Evolutionary conservation across 352 stramenopile species (phyloP).

Genomic region (Phytophthora cryptogea): DNA sequence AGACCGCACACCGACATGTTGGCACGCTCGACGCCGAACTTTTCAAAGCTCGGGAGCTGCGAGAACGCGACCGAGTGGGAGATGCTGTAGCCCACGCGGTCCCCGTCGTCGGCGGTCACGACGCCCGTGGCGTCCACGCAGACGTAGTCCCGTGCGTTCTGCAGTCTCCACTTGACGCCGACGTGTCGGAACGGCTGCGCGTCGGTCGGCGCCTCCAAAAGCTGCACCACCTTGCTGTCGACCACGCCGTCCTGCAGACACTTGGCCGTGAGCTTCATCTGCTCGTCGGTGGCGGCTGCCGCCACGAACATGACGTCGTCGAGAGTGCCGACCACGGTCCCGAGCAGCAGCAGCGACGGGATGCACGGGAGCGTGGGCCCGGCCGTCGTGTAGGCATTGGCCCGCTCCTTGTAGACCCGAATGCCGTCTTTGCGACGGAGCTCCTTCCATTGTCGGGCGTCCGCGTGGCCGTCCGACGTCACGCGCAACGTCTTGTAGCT

Average conservation of each 20-base stretch:
- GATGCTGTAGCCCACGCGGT: constrained; percentile 37
- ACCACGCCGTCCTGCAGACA: constrained; percentile 47
- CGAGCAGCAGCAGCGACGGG: constrained; percentile 38
- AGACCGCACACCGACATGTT: constrained; percentile 58
- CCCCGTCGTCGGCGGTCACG: constrained; percentile 13
- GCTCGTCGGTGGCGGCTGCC: constrained; percentile 36
- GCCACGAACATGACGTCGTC: constrained; percentile 39
- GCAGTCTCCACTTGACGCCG: constrained; percentile 62
- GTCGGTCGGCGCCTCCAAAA: constrained; percentile 41
- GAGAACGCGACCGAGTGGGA: constrained; percentile 43
- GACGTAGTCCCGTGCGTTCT: constrained; percentile 56
- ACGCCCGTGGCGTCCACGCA: constrained; percentile 43
- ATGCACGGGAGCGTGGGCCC: constrained; percentile 16
- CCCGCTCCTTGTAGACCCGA: constrained; percentile 33
- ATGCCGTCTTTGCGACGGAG: constrained; percentile 36
- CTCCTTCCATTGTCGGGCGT: constrained; percentile 37
- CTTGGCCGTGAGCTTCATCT: constrained; percentile 53
- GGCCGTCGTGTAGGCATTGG: background rate
- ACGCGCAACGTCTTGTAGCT: constrained; percentile 26
- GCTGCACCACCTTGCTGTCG: constrained; percentile 60
- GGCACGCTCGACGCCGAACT: constrained; percentile 64
- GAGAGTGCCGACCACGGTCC: constrained; percentile 24
- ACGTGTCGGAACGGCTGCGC: constrained; percentile 59
- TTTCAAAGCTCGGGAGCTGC: constrained; percentile 54
- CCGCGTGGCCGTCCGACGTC: constrained; percentile 19